A percentile compares a stretch with the other conserved stretches of the same genome.
phyloP scores from a whole-genome alignment of 441 rosid species.

The Erodium moschatum region DNA sequence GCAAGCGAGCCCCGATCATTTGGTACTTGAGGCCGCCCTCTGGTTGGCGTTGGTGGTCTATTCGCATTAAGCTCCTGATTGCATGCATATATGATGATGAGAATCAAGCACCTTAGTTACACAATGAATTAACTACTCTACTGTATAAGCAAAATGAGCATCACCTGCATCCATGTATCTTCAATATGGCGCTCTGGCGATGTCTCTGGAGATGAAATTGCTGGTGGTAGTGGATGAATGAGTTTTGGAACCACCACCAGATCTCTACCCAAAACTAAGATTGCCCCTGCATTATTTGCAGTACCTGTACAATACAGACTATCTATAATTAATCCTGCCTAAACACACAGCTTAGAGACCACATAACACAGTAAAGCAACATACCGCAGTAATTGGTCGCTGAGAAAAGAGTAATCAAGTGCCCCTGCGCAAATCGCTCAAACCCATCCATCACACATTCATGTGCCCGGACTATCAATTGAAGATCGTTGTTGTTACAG shows the following conservation, averaged over 20 bases:
- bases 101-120: no score
- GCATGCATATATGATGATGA: neutral
- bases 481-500: constrained; percentile 94
- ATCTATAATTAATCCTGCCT: constrained; percentile 3
- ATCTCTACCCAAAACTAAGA: constrained; percentile 94
- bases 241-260: constrained; percentile 94
- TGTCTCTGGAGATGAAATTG: constrained; percentile 70
- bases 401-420: constrained; percentile 90
- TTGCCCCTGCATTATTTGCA: constrained; percentile 94
- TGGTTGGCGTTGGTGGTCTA: constrained; percentile 88
- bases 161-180: constrained; percentile 99
- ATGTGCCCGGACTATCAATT: constrained; percentile 94
- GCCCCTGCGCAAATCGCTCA: constrained; percentile 96
- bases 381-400: constrained; percentile 96
- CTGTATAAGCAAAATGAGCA: neutral
- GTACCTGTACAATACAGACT: constrained; percentile 47
- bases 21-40: constrained; percentile 86
- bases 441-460: constrained; percentile 99
- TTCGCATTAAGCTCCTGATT: constrained; percentile 88
- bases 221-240: constrained; percentile 91
- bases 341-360: neutral
- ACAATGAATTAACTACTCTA: no score
- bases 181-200: constrained; percentile 76
- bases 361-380: constrained; percentile 12
- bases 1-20: constrained; percentile 84